Evolutionary conservation across 1,139 yeast species (phyloP), one percentile per base, ranked within the genome.

Genomic region (Yamadazyma atlantica): DNA sequence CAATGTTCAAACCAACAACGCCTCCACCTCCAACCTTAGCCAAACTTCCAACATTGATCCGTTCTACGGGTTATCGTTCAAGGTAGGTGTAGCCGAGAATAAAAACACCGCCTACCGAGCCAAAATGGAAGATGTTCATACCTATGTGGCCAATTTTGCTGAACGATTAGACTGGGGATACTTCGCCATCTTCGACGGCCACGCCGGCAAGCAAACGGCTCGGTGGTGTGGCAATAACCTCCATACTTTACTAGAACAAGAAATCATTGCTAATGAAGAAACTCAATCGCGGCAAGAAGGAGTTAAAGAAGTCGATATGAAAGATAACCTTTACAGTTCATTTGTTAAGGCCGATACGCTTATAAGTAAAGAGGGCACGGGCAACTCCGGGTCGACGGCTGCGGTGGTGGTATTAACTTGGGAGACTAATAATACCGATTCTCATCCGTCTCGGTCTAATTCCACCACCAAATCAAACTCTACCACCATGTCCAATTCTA

Each of bases 51-150:
- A 38, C 26, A 32, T 34, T 34, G 65, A 71, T 45, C 75, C 75
- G 6, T 71, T 71, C 43, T 57, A 68, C 44, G 79, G 81, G 26
- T 66, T 80, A 27, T 79, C 86, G 8, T 84, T 83, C 55, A 70
- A 69, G 38, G 96, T 88, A 4, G 97, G 97, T 1, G 96, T 90
- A 12, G 82, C 95, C 10, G 97, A 89, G 53, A 92, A 88, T 59
- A 82, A 82, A 49, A 92, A 92, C 60, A 63, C 79, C 18, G 79
- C 85, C 45, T 90, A 82, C 57, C 73, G 98, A 42, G 78, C 85
- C 41, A 81, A 89, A 32, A 92, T 92, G 99, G 99, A 92, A 58
- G 99, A 92, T 59, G 95, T 94, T 9, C 97, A 92, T 58, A 86
- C 95, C 0, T 88, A 85, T 55, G 89, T 89, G 32, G 92, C 95